phyloP scores from a whole-genome alignment of 2,329 filamentous ascomycete genomes.

The Chaetomium strumarium region DNA sequence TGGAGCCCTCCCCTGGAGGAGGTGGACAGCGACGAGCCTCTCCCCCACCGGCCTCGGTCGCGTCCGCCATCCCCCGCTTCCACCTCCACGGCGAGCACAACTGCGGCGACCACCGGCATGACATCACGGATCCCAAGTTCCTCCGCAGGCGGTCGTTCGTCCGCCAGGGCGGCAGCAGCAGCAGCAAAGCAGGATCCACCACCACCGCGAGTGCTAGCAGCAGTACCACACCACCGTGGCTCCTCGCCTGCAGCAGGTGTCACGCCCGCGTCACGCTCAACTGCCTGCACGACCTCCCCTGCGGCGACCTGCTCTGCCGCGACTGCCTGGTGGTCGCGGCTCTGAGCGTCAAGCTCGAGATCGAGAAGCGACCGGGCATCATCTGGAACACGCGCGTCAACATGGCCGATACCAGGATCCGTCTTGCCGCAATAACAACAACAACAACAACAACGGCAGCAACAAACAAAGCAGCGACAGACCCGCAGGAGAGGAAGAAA shows the following conservation, averaged over 20 bases:
- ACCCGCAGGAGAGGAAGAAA: background rate
- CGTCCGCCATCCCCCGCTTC: constrained; percentile 1
- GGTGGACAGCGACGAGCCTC: background rate
- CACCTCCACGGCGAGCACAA: constrained; percentile 1
- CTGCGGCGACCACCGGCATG: constrained; percentile 11
- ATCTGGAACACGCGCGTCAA: background rate
- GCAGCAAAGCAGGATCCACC: background rate
- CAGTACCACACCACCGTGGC: too few relatives aligned
- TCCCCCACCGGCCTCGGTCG: constrained; percentile 3
- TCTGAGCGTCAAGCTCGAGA: background rate
- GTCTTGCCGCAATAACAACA: too few relatives aligned
- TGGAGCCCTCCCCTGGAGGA: background rate
- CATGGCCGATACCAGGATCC: background rate
- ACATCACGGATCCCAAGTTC: background rate
- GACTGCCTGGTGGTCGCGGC: constrained; percentile 1
- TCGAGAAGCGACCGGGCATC: background rate
- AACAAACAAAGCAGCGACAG: too few relatives aligned
- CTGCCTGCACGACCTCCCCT: constrained; percentile 15
- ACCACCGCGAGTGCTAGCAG: too few relatives aligned
- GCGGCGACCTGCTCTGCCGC: constrained; percentile 12
- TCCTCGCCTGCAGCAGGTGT: constrained; percentile 9
- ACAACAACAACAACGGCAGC: too few relatives aligned
- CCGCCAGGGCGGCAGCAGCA: too few relatives aligned
- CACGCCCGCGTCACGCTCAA: background rate
- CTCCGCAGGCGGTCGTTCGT: background rate